Evolutionary conservation across 345 rosid species (phyloP), one percentile per base, ranked within the genome.

Genomic region (Melaleuca alternifolia): DNA sequence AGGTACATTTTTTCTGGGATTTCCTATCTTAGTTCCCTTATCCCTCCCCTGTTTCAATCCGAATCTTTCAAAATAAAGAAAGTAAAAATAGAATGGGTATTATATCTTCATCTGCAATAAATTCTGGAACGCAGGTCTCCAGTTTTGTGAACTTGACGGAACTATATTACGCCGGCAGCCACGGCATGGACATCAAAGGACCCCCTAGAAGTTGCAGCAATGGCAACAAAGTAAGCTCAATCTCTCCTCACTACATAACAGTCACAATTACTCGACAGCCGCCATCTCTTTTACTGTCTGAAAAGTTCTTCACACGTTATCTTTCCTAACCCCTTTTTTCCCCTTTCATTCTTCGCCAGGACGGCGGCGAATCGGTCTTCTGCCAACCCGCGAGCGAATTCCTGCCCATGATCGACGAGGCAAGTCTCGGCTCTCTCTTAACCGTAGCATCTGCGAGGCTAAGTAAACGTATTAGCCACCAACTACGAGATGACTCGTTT

Each of bases 111-210:
- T 6, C 51, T 24, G 62, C 53, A 26, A 26, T 37, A 57, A 83
- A 37, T 52, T 54, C 33, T 21, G 26, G 81, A 79, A 79, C 88
- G 61, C 90, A 97, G 99, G 99, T 98, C 33, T 96, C 94, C 84
- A 89, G 93, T 51, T 98, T 98, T 89, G 99, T 98, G 15, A 91
- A 93, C 90, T 86, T 98, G 83, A 91, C 91, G 3, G 99, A 89
- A 86, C 94, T 98, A 65, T 95, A 96, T 85, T 98, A 98, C 83
- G 99, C 99, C 0, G 99, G 98, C 33, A 98, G 99, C 89, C 99
- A 98, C 87, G 99, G 99, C n/a, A 98, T 98, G 99, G 99, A 98
- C 92, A 98, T 97, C 81, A 94, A 92, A 90, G 97, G 96, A 20
- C 99, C 99, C 84, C 89, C 95, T 10, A 92, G 89, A 85, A 91